These are phyloP conservation scores for Pittosporum tobira DNA, from an alignment of 129 eudicot genomes.

Conservation along the genomic window DNA sequence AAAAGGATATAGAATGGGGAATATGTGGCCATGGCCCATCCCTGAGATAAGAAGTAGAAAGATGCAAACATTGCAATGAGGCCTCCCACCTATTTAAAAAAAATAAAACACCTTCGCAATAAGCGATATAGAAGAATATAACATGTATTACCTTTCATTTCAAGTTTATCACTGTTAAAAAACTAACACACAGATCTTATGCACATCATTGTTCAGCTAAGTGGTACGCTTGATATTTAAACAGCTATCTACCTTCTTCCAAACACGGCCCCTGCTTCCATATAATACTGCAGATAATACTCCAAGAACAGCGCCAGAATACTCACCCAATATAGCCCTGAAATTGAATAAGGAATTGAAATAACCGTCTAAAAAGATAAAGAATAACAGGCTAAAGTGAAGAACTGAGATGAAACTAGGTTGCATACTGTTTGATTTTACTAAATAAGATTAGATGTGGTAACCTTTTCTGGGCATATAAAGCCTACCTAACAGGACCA, in stretches of 20 bases:
- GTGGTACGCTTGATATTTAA: background rate
- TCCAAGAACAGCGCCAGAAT: slow-evolving; percentile 96
- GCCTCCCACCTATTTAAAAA: slow-evolving; percentile 65
- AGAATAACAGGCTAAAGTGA: background rate
- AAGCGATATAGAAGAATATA: background rate
- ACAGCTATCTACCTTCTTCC: slow-evolving; percentile 81
- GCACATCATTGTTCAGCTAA: background rate
- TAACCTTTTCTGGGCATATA: slow-evolving; percentile 2
- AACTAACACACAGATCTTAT: background rate
- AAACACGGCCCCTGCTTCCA: slow-evolving; percentile 68
- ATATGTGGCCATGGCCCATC: slow-evolving; percentile 80
- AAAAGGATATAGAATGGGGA: slow-evolving; percentile 87
- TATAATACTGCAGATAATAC: slow-evolving; percentile 79
- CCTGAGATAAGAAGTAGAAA: slow-evolving; percentile 84
- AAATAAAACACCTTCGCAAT: background rate
- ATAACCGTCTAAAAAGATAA: background rate
- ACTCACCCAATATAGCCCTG: slow-evolving; percentile 83
- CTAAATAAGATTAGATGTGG: background rate
- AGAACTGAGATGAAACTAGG: background rate
- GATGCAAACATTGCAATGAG: slow-evolving; percentile 84
- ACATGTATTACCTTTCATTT: background rate
- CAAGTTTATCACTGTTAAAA: too few species aligned
- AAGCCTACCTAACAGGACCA: slow-evolving; percentile 83
- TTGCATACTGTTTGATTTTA: background rate
- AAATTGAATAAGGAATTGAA: slow-evolving; percentile 11